Evolutionary conservation across 2,329 filamentous ascomycete genomes (phyloP).

Genomic region (Anisogramma anomala): DNA sequence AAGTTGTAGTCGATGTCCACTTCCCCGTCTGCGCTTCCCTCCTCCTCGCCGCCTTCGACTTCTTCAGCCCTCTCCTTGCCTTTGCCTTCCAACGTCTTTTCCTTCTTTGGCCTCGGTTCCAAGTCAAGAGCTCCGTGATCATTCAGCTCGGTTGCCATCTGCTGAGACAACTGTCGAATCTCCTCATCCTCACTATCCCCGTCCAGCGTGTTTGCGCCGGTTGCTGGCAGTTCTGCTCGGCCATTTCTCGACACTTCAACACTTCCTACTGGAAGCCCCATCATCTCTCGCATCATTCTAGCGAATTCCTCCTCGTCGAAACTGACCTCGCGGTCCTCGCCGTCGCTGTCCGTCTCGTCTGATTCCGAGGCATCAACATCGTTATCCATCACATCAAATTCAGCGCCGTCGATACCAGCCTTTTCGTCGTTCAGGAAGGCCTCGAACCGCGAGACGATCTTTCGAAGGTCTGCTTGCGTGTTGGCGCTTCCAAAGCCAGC

Average conservation of each 20-base stretch:
- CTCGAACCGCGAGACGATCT: slow-evolving; percentile 91
- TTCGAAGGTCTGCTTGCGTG: slow-evolving; percentile 66
- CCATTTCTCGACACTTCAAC: slow-evolving; percentile 1
- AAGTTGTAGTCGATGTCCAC: slow-evolving; percentile 77
- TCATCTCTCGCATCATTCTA: slow-evolving; percentile 84
- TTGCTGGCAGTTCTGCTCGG: slow-evolving; percentile 2
- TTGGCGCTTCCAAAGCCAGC: slow-evolving; percentile 51
- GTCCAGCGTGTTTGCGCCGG: not conserved
- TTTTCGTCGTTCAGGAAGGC: slow-evolving; percentile 78
- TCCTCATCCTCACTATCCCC: slow-evolving; percentile 44
- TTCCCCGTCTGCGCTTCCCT: slow-evolving; percentile 43
- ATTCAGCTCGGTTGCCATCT: slow-evolving; percentile 64
- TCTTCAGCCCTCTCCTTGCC: slow-evolving; percentile 3
- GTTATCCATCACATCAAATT: slow-evolving; percentile 58
- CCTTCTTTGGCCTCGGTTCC: slow-evolving; percentile 27
- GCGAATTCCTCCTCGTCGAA: slow-evolving; percentile 81
- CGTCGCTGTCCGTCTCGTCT: slow-evolving; percentile 42
- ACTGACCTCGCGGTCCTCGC: slow-evolving; percentile 62
- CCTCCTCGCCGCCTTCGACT: slow-evolving; percentile 31
- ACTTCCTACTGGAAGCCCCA: slow-evolving; percentile 44
- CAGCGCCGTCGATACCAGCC: slow-evolving; percentile 68
- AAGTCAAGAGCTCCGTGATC: slow-evolving; percentile 54
- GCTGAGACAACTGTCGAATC: slow-evolving; percentile 52
- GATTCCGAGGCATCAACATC: slow-evolving; percentile 37
- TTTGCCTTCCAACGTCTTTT: slow-evolving; percentile 21